Evolutionary conservation across 2,329 filamentous ascomycete genomes (phyloP).

Genomic region (Elsinoe necatrix): DNA sequence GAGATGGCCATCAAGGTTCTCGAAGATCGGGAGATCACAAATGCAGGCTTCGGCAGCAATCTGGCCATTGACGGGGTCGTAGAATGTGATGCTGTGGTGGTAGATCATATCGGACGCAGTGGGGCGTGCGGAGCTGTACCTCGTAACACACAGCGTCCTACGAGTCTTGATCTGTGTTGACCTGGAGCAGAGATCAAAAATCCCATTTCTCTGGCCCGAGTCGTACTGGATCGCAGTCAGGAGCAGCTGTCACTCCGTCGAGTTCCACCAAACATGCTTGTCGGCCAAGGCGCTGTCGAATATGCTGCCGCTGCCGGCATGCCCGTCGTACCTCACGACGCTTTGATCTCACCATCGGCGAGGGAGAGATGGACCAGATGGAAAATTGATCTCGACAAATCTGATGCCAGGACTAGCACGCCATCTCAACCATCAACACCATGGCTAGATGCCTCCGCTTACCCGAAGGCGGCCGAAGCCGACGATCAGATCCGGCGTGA

Average conservation of each 20-base stretch:
- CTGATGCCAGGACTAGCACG: slow-evolving; percentile 41
- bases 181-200: slow-evolving; percentile 69
- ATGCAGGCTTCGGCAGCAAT: slow-evolving; percentile 93
- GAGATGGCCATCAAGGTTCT: slow-evolving; percentile 80
- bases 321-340: slow-evolving; percentile 62
- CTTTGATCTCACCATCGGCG: slow-evolving; percentile 70
- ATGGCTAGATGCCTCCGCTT: background rate
- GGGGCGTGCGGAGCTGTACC: slow-evolving; percentile 87
- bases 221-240: slow-evolving; percentile 70
- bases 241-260: slow-evolving; percentile 72
- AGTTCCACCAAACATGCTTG: slow-evolving; percentile 85
- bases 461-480: slow-evolving; percentile 7
- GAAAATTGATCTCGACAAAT: slow-evolving; percentile 59
- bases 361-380: slow-evolving; percentile 72
- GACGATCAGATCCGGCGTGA: slow-evolving; percentile 29
- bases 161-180: slow-evolving; percentile 16
- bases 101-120: slow-evolving; percentile 84
- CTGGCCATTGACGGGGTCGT: slow-evolving; percentile 82
- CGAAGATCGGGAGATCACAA: slow-evolving; percentile 92
- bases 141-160: slow-evolving; percentile 49
- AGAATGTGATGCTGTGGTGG: slow-evolving; percentile 88
- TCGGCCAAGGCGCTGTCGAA: slow-evolving; percentile 74
- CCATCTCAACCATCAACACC: slow-evolving; percentile 21
- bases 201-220: slow-evolving; percentile 76
- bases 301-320: slow-evolving; percentile 78